Evolutionary conservation across 2,329 filamentous ascomycete species (phyloP).

Genomic region (Alternaria metachromatica): DNA sequence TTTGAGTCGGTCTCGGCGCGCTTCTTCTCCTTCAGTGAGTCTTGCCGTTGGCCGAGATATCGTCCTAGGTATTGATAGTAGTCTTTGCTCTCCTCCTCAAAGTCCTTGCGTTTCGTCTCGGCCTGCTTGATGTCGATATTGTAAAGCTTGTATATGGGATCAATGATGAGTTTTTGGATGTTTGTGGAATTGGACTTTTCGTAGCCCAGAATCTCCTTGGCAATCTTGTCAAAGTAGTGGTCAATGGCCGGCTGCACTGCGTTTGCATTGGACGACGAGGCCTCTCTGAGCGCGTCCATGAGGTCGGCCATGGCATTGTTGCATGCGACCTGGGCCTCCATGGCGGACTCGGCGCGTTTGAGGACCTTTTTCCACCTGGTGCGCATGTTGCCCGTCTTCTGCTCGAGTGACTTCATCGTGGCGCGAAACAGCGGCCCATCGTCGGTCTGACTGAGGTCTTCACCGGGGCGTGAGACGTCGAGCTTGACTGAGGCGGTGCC

Average conservation of each 20-base stretch:
- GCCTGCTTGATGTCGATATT: slow-evolving; percentile 97
- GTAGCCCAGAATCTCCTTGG: slow-evolving; percentile 85
- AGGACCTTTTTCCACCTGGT: slow-evolving; percentile 94
- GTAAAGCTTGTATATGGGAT: slow-evolving; percentile 90
- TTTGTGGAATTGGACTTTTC: slow-evolving; percentile 84
- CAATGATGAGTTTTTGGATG: slow-evolving; percentile 91
- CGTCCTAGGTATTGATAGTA: slow-evolving; percentile 95
- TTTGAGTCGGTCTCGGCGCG: slow-evolving; percentile 93
- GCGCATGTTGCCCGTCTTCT: slow-evolving; percentile 95
- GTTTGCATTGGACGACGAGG: slow-evolving; percentile 88
- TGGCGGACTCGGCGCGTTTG: slow-evolving; percentile 89
- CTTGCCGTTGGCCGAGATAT: slow-evolving; percentile 94
- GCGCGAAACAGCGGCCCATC: slow-evolving; percentile 96
- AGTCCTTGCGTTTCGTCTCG: slow-evolving; percentile 94
- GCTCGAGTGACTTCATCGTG: slow-evolving; percentile 94
- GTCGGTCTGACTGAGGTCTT: slow-evolving; percentile 80
- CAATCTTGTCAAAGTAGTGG: slow-evolving; percentile 98
- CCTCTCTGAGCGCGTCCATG: slow-evolving; percentile 84
- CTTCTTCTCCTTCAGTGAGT: slow-evolving; percentile 97
- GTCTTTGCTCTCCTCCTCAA: slow-evolving; percentile 98
- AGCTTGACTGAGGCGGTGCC: slow-evolving; percentile 67
- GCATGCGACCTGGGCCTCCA: slow-evolving; percentile 78
- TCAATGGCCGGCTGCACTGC: slow-evolving; percentile 97
- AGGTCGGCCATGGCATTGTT: slow-evolving; percentile 87
- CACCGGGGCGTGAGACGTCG: slow-evolving; percentile 85